phyloP scores from a whole-genome alignment of 2,329 filamentous ascomycete species.

The Thielaviopsis musarum region DNA sequence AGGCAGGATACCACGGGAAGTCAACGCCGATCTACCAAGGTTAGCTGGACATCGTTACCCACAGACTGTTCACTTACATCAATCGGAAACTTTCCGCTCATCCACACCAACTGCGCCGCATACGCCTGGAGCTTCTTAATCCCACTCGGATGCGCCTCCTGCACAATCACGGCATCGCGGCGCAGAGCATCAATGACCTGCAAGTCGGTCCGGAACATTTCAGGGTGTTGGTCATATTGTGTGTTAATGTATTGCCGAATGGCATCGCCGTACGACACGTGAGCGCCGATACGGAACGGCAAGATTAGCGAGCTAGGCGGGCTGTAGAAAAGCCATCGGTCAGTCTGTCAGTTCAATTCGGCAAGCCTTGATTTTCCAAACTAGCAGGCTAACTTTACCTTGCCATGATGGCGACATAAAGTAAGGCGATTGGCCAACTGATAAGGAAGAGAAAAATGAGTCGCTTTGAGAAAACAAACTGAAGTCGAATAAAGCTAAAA shows the following conservation, averaged over 20 bases:
- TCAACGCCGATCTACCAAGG: constrained; percentile 66
- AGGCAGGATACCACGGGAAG: constrained; percentile 87
- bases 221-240: constrained; percentile 97
- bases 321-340: background rate
- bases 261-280: constrained; percentile 60
- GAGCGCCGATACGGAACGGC: constrained; percentile 74
- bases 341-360: background rate
- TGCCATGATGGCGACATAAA: background rate
- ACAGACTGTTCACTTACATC: constrained; percentile 41
- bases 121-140: constrained; percentile 81
- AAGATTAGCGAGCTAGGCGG: constrained; percentile 50
- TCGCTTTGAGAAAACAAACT: background rate
- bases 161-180: constrained; percentile 70
- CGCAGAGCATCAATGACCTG: constrained; percentile 72
- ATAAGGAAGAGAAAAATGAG: background rate
- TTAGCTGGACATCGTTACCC: background rate
- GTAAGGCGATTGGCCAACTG: background rate
- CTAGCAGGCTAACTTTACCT: background rate
- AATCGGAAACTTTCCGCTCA: constrained; percentile 88
- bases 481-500: background rate
- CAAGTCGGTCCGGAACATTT: constrained; percentile 83
- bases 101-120: constrained; percentile 82
- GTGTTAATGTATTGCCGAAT: constrained; percentile 91
- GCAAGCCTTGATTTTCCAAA: background rate
- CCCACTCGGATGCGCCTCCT: constrained; percentile 75